Conservation (phyloP, 345 rosid species). For the Salix suchowensis region DNA sequence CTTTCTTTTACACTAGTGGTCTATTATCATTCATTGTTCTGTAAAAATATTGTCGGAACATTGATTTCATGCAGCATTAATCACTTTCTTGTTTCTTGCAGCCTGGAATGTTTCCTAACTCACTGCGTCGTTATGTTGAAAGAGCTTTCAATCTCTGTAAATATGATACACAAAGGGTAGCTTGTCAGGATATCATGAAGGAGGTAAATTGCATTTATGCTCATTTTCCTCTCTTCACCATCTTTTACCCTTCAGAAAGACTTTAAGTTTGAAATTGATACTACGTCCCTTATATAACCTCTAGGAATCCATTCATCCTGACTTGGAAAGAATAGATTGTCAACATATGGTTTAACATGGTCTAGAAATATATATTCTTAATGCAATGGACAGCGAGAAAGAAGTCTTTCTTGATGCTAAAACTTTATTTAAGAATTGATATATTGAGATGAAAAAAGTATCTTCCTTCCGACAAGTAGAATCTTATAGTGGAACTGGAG, state of each 20-base stretch:
- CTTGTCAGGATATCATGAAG: slow-evolving; percentile 67
- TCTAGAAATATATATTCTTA: background rate
- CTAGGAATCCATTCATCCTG: background rate
- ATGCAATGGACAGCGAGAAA: background rate
- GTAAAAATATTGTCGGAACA: background rate
- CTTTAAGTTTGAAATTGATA: background rate
- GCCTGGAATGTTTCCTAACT: slow-evolving; percentile 71
- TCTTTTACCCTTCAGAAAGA: background rate
- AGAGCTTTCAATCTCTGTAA: slow-evolving; percentile 81
- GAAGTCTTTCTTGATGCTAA: background rate
- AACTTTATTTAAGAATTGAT: background rate
- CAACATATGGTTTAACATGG: background rate
- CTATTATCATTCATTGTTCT: background rate
- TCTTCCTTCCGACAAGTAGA: too few relatives aligned
- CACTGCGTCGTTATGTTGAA: slow-evolving; percentile 79
- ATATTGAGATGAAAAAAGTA: background rate
- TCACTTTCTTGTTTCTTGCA: slow-evolving; percentile 34
- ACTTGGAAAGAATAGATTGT: background rate
- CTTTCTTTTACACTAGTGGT: background rate
- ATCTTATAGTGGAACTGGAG: background rate
- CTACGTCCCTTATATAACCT: background rate
- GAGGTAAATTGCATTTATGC: slow-evolving; percentile 43
- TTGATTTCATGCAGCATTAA: background rate
- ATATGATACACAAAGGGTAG: slow-evolving; percentile 60
- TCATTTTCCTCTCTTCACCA: background rate